phyloP scores from a whole-genome alignment of 176 grass and related monocot genomes.

The Luzula sylvatica region DNA sequence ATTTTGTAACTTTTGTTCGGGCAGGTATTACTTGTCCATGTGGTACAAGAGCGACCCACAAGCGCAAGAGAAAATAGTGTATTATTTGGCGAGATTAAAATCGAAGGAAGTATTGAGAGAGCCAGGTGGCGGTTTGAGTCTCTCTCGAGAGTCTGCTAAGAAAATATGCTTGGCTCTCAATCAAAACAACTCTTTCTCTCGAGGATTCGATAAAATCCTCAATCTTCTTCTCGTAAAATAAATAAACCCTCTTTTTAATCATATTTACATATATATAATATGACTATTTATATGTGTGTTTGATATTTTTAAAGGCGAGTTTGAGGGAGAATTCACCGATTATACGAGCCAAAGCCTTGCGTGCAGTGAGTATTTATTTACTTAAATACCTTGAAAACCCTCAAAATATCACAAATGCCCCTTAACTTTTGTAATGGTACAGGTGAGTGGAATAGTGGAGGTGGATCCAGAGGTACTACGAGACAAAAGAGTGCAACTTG shows the following conservation, averaged over 20 bases:
- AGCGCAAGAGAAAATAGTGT: slow-evolving; percentile 71
- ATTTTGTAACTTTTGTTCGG: background rate
- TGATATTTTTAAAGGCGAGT: slow-evolving; percentile 69
- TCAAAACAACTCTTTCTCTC: slow-evolving; percentile 83
- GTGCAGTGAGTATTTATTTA: slow-evolving; percentile 62
- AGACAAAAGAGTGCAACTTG: slow-evolving; percentile 87
- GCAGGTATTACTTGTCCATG: slow-evolving; percentile 92
- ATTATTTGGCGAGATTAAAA: slow-evolving; percentile 91
- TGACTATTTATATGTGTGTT: background rate
- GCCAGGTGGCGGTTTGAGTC: slow-evolving; percentile 44
- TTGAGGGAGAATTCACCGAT: slow-evolving; percentile 98
- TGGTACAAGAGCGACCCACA: slow-evolving; percentile 91
- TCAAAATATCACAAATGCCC: no score
- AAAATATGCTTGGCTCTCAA: slow-evolving; percentile 88
- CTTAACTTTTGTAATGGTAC: slow-evolving; percentile 24
- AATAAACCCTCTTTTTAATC: slow-evolving; percentile 9
- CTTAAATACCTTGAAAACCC: no score
- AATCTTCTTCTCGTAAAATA: slow-evolving; percentile 72
- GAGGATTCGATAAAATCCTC: slow-evolving; percentile 98
- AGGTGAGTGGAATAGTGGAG: slow-evolving; percentile 99
- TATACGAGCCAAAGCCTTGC: slow-evolving; percentile 93
- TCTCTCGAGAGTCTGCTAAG: slow-evolving; percentile 86
- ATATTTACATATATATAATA: background rate
- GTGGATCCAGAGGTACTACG: slow-evolving; percentile 94
- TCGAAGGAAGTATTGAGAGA: slow-evolving; percentile 86